A percentile compares a stretch with the other conserved stretches of the same genome.
These are phyloP conservation scores for Aquilaria yunnanensis DNA, from an alignment of 345 rosid species.

Conservation along the genomic window DNA sequence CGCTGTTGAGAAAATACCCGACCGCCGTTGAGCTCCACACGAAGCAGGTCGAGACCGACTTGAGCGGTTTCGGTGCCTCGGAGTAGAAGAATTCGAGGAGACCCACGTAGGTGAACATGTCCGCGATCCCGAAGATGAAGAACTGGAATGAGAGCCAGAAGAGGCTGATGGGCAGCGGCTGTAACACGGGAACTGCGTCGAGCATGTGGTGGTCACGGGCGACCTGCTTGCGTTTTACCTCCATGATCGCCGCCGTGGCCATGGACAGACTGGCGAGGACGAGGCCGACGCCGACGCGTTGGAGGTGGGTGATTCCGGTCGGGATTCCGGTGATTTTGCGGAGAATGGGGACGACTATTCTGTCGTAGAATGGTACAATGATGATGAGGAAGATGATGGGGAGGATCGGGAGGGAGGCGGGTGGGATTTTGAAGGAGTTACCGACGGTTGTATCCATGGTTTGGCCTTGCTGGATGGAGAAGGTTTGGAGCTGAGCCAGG, in stretches of 20 bases:
- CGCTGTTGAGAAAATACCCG: slow-evolving; percentile 36
- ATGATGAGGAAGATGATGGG: slow-evolving; percentile 31
- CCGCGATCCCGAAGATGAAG: slow-evolving; percentile 43
- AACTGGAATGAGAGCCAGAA: slow-evolving; percentile 49
- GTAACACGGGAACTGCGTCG: slow-evolving; percentile 27
- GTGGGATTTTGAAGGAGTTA: slow-evolving; percentile 35
- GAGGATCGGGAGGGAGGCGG: slow-evolving; percentile 44
- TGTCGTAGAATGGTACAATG: slow-evolving; percentile 37
- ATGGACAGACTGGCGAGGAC: slow-evolving; percentile 34
- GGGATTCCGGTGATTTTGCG: slow-evolving; percentile 35
- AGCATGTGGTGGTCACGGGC: slow-evolving; percentile 40
- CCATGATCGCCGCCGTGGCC: slow-evolving; percentile 35
- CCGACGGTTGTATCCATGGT: slow-evolving; percentile 38
- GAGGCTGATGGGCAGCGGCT: slow-evolving; percentile 37
- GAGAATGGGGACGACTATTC: slow-evolving; percentile 26
- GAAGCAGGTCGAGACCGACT: slow-evolving; percentile 40
- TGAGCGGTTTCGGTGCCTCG: slow-evolving; percentile 38
- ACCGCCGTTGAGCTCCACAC: slow-evolving; percentile 47
- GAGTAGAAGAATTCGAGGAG: slow-evolving; percentile 49
- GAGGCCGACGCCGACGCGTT: slow-evolving; percentile 45
- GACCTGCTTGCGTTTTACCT: slow-evolving; percentile 36
- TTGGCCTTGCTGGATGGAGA: slow-evolving; percentile 38
- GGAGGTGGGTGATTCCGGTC: slow-evolving; percentile 44
- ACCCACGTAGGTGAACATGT: slow-evolving; percentile 42
- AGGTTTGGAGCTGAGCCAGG: slow-evolving; percentile 43